Evolutionary conservation across 2,329 filamentous ascomycete species (phyloP).

Genomic region (Fusarium sarcochroum): DNA sequence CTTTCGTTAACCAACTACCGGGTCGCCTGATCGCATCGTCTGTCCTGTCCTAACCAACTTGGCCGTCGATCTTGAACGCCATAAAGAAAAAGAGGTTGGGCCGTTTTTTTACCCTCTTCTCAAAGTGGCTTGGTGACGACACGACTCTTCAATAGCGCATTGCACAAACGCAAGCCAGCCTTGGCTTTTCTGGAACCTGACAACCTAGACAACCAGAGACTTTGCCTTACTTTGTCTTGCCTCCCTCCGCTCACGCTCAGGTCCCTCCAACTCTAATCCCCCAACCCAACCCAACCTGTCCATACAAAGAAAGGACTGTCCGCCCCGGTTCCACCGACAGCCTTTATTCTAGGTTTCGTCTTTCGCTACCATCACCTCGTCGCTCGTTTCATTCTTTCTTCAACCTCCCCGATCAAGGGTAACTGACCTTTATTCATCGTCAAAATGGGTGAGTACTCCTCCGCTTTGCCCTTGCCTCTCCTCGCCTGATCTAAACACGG

Average conservation of each 20-base stretch:
- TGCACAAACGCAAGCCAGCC: conserved; percentile 36
- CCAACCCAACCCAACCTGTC: neutral
- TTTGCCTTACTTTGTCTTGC: conserved; percentile 6
- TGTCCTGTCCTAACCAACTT: neutral
- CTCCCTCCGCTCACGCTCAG: conserved; percentile 12
- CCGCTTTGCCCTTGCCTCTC: conserved; percentile 35
- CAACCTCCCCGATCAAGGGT: neutral
- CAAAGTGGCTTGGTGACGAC: conserved; percentile 43
- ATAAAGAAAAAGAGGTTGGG: conserved; percentile 29
- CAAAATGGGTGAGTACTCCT: conserved; percentile 56
- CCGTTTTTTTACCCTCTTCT: conserved; percentile 21
- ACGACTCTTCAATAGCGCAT: conserved; percentile 44
- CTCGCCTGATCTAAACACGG: neutral
- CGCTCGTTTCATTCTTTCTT: conserved; percentile 26
- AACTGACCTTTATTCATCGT: conserved; percentile 33
- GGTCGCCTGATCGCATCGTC: conserved; percentile 3
- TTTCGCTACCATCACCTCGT: conserved; percentile 22
- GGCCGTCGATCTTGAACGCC: conserved; percentile 10
- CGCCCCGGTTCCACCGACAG: conserved; percentile 32
- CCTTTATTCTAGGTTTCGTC: conserved; percentile 20
- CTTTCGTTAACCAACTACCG: conserved; percentile 4
- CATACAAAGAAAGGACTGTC: conserved; percentile 29
- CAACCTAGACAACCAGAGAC: neutral
- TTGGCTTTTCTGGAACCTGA: conserved; percentile 31
- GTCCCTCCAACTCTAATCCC: conserved; percentile 7